Percentiles rank a stretch among this genome's conserved stretches.
These are phyloP conservation scores for Plasmopara viticola DNA, from an alignment of 352 stramenopile species.

Conservation along the genomic window DNA sequence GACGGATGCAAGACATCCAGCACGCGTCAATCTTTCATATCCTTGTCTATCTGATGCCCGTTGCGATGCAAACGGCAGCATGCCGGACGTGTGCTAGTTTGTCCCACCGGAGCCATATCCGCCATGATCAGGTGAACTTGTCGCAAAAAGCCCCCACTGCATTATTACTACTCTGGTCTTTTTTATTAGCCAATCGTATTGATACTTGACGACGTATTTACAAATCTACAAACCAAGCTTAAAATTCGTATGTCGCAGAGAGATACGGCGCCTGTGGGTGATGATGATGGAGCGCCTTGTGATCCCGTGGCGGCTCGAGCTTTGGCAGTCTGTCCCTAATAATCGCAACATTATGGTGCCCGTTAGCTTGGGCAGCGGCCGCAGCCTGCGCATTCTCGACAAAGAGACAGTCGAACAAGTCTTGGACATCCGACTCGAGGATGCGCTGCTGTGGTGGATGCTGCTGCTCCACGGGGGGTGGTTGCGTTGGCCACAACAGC, in stretches of 20 bases:
- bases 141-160: too few species aligned
- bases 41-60: too few species aligned
- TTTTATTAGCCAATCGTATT: conserved; percentile 9
- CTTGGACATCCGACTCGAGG: conserved; percentile 35
- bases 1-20: too few species aligned
- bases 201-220: conserved; percentile 33
- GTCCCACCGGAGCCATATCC: too few species aligned
- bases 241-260: conserved; percentile 35
- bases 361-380: conserved; percentile 18
- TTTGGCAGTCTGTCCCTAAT: conserved; percentile 27
- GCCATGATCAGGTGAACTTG: too few species aligned
- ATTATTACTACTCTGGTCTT: not conserved
- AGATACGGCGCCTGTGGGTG: conserved; percentile 24
- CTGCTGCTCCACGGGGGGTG: conserved; percentile 16
- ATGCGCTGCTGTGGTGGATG: conserved; percentile 24
- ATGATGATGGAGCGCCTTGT: conserved; percentile 5
- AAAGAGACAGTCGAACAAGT: conserved; percentile 43
- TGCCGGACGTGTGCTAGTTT: too few species aligned
- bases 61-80: too few species aligned
- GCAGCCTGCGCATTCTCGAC: conserved; percentile 27
- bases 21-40: too few species aligned
- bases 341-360: conserved; percentile 24
- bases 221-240: conserved; percentile 10
- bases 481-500: conserved; percentile 25
- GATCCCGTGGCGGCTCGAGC: conserved; percentile 22